Percentiles rank a stretch among this genome's conserved stretches.
Evolutionary conservation across 345 rosid genomes (phyloP).

Genomic region (Aquilaria malaccensis): DNA sequence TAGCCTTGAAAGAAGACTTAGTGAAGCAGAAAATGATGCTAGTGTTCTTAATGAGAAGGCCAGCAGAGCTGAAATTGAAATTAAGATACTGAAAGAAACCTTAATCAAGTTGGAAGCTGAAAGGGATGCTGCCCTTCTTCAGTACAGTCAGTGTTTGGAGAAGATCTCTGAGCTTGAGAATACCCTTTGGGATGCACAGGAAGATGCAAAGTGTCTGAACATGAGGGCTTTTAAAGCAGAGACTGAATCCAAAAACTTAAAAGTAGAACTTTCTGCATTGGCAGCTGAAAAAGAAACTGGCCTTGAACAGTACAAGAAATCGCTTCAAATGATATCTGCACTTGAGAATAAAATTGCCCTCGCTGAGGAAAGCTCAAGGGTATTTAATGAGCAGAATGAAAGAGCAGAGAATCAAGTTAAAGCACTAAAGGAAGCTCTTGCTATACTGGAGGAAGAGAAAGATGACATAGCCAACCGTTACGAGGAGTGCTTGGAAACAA

Average conservation of each 20-base stretch:
- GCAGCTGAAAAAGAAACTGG: conserved; percentile 63
- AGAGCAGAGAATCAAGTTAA: conserved; percentile 57
- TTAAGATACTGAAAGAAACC: conserved; percentile 56
- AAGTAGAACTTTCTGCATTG: conserved; percentile 43
- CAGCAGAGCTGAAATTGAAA: conserved; percentile 71
- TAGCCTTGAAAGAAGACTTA: conserved; percentile 55
- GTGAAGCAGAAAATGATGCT: conserved; percentile 52
- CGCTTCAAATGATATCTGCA: conserved; percentile 53
- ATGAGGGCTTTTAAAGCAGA: conserved; percentile 59
- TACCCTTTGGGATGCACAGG: conserved; percentile 33
- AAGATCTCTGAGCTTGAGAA: conserved; percentile 52
- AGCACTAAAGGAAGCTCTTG: conserved; percentile 45
- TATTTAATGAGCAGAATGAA: conserved; percentile 37
- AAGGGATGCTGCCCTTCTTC: conserved; percentile 62
- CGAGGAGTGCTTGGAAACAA: conserved; percentile 59
- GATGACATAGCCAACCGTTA: conserved; percentile 43
- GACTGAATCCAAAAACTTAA: conserved; percentile 46
- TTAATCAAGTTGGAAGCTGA: conserved; percentile 60
- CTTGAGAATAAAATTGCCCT: conserved; percentile 56
- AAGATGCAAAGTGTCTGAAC: conserved; percentile 39
- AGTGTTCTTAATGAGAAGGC: conserved; percentile 61
- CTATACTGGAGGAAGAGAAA: conserved; percentile 55
- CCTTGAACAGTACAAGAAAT: conserved; percentile 46
- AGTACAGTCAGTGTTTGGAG: conserved; percentile 55
- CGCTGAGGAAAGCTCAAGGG: conserved; percentile 48